Evolutionary conservation across 805 yeast genomes (phyloP), one percentile per base, ranked within the genome.

Genomic region (Sungouiozyma intestinalis): DNA sequence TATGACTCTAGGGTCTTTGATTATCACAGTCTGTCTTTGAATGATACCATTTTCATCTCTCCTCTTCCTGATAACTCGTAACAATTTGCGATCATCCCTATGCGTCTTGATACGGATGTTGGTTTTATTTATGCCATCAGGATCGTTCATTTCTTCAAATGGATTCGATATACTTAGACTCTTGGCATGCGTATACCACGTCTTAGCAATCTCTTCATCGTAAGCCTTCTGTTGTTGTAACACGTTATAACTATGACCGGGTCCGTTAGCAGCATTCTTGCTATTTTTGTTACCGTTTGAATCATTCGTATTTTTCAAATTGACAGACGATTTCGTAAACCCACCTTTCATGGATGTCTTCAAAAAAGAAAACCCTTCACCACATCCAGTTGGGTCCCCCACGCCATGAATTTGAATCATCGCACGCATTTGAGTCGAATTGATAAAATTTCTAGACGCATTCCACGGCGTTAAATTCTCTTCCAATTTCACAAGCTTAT

Each of bases 301-400:
- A 40, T 65, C 65, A n/a, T 14, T 35, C 2, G 5, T 14, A n/a
- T 31, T 27, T 6, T 11, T 9, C 3, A 34, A 17, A 11, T 53
- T 59, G 2, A 54, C 48, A 8, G 57, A 55, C n/a, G 60, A 53
- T 38, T 55, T 56, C 29, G 67, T 64, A 62, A 90, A 90, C 1
- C 95, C 95, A 55, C 94, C 95, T 62, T 90, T 92, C 85, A 90
- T 94, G 0, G 97, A 85, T 0, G 96, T 84, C 49, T 88, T 74
- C 52, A 88, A 69, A 50, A 90, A 83, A 8, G 95, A 85, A 50
- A 84, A 84, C 0, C 90, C 95, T 49, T 85, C 83, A 2, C 95
- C 92, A 48, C 84, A 77, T 18, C 94, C 95, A 0, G 95, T 79
- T 1, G 95, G 94, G 60, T 92, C 97, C 39, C 97, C 97, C 41